Evolutionary conservation across 164 flowering plant genomes (phyloP).

Genomic region (Kingdonia uniflora): DNA sequence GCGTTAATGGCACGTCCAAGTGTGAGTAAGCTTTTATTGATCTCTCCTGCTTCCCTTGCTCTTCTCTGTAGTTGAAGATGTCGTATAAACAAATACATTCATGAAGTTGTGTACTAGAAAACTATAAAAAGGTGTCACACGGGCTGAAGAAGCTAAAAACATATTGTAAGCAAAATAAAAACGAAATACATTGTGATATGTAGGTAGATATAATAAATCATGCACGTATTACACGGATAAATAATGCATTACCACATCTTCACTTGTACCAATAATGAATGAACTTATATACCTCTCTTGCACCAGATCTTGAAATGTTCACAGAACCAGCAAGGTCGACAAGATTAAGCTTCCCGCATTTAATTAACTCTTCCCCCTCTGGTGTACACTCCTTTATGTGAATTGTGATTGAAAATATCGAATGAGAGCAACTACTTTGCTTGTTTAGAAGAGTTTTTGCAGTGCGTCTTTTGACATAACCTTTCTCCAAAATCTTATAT

Average conservation of each 20-base stretch:
- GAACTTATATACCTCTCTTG: conserved; percentile 49
- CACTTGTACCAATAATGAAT: background rate
- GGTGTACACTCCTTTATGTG: conserved; percentile 81
- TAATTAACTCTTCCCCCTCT: conserved; percentile 78
- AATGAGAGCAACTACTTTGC: conserved; percentile 85
- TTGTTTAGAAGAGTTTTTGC: conserved; percentile 87
- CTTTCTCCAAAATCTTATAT: conserved; percentile 76
- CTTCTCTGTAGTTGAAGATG: conserved; percentile 37
- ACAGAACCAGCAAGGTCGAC: conserved; percentile 93
- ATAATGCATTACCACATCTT: too few relatives aligned
- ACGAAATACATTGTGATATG: too few relatives aligned
- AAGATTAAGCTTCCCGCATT: conserved; percentile 84
- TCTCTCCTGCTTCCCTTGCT: conserved; percentile 94
- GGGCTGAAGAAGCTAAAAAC: too few relatives aligned
- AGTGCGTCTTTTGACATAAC: conserved; percentile 69
- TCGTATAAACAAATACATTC: background rate
- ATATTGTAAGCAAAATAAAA: too few relatives aligned
- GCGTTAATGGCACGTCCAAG: conserved; percentile 86
- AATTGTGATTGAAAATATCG: conserved; percentile 79
- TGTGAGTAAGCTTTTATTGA: conserved; percentile 79
- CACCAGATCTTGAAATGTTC: conserved; percentile 84
- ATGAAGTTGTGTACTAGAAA: background rate
- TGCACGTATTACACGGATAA: too few relatives aligned
- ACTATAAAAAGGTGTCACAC: too few relatives aligned
- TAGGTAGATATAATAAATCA: too few relatives aligned